Evolutionary conservation across 78 protist genomes (phyloP), one percentile per base, ranked within the genome.

Genomic region (Speleostelium caveatum): DNA sequence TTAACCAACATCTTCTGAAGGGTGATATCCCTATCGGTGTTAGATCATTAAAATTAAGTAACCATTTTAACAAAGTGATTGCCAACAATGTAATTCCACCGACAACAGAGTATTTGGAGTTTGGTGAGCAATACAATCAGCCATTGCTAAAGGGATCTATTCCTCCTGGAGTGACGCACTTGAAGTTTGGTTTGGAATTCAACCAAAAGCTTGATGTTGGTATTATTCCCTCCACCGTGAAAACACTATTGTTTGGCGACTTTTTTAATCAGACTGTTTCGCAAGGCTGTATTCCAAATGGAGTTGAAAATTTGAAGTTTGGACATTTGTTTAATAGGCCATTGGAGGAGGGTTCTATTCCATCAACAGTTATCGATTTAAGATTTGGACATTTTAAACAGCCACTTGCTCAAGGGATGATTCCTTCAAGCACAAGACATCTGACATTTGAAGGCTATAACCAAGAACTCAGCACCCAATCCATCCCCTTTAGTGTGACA

Each of bases 41-140:
- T n/a, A n/a, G n/a, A n/a, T n/a, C n/a, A n/a, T n/a, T n/a, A n/a
- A n/a, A n/a, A n/a, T n/a, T n/a, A n/a, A n/a, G n/a, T n/a, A n/a
- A n/a, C n/a, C n/a, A n/a, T n/a, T n/a, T n/a, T n/a, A n/a, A n/a
- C n/a, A n/a, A n/a, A n/a, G n/a, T n/a, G n/a, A n/a, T n/a, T n/a
- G n/a, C n/a, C n/a, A n/a, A n/a, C n/a, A 45, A 45, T 45, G 53
- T 14, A 14, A 45, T 63, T 10, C 71, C 71, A n/a, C 10, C 4
- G 2, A 65, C 41, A 12, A 38, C 30, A 3, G 4, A 30, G 14
- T 4, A n/a, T 0, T 19, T 73, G 3, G 19, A 26, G 33, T 49
- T 73, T 45, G 78, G 78, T 28, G 22, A 55, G 16, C 60, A 28
- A 12, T 73, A 53, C 36, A 73, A 73, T 28, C 62, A 55, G 33